phyloP scores from a whole-genome alignment of 352 stramenopile species.

The Thalassiosira exigua region DNA sequence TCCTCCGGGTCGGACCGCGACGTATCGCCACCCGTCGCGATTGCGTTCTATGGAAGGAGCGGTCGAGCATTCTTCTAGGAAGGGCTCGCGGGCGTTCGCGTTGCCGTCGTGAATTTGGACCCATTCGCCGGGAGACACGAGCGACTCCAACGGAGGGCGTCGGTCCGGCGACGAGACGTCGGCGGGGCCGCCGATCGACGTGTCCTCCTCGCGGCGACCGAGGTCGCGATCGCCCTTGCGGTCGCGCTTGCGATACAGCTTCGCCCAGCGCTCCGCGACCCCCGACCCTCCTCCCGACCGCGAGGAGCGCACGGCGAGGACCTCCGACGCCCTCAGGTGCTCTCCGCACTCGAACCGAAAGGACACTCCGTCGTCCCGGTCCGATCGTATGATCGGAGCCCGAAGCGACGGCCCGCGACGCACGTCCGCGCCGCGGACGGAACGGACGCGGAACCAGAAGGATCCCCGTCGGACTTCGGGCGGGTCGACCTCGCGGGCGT shows the following conservation, averaged over 20 bases:
- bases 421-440: conserved; percentile 67
- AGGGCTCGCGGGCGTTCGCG: conserved; percentile 41
- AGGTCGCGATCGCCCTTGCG: conserved; percentile 28
- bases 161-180: too few relatives aligned
- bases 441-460: conserved; percentile 80
- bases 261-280: conserved; percentile 72
- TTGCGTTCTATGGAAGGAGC: conserved; percentile 74
- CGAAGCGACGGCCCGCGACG: conserved; percentile 69
- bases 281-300: conserved; percentile 48
- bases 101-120: conserved; percentile 63
- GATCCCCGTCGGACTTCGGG: conserved; percentile 76
- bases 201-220: too few relatives aligned
- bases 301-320: conserved; percentile 55
- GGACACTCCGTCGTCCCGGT: conserved; percentile 48
- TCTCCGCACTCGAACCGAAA: conserved; percentile 85
- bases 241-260: conserved; percentile 72
- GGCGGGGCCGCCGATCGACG: too few relatives aligned
- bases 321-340: conserved; percentile 78
- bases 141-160: conserved; percentile 55
- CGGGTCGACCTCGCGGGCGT: conserved; percentile 37
- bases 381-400: conserved; percentile 69
- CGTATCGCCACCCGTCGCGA: conserved; percentile 73
- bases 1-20: conserved; percentile 46
- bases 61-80: conserved; percentile 71
- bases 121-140: conserved; percentile 74